Evolutionary conservation across 179 eudicot genomes (phyloP), one percentile per base, ranked within the genome.

Genomic region (Spinacia oleracea): DNA sequence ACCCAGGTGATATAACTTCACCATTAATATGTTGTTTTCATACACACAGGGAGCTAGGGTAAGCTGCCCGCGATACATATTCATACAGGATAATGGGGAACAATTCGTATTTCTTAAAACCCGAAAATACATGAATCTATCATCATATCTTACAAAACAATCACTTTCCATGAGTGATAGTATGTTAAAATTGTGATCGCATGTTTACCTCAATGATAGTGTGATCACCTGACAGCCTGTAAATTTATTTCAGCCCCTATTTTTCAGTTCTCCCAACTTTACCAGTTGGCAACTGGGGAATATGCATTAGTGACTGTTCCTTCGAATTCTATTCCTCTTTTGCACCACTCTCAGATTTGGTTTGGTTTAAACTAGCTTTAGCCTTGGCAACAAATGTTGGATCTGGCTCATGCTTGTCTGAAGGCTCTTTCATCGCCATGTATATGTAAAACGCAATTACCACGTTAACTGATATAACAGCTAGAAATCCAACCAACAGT

Each of bases 401-500:
- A 87, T 92, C 96, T 25, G 98, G 98, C 76, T 89, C 87, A 48
- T 91, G 98, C 85, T 93, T 90, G 67, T 79, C 81, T 9, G 90
- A 82, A 48, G 97, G 95, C 86, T 94, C 96, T 88, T 84, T 92
- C 92, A 94, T 78, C 42, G 98, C 97, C 88, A 87, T 76, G 65
- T 59, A 90, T 74, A 94, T 89, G 84, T 90, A 92, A 78, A 86
- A 78, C 62, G 86, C 97, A 71, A 92, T 88, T 6, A 91, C 89
- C 74, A 90, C 86, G 66, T 91, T 92, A 35, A 92, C 94, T 12
- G 97, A 90, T 71, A 92, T 66, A 29, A 92, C 96, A 9, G 97
- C 98, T 55, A 92, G 87, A 78, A 94, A 86, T 51, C 97, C 97
- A 62, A 91, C 87, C 86, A 91, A 77, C 27, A 91, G 81, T 4